Evolutionary conservation across 495 filamentous ascomycete genomes (phyloP).

Genomic region (Tirmania nivea): DNA sequence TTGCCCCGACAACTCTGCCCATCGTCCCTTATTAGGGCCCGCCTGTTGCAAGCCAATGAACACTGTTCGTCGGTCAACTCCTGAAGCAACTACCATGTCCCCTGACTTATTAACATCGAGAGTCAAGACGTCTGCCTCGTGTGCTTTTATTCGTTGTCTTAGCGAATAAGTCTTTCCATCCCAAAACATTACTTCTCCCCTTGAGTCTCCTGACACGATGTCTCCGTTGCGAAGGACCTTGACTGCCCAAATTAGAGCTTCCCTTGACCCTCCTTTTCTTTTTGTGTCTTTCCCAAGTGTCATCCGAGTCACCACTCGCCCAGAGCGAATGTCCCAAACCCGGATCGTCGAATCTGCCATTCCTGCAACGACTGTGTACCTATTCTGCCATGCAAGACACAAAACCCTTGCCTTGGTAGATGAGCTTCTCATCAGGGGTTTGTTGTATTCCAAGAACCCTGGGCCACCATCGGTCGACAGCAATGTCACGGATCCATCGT

Average conservation of each 20-base stretch:
- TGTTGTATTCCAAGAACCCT: constrained; percentile 13
- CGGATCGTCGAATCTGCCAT: constrained; percentile 84
- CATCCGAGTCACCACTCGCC: constrained; percentile 52
- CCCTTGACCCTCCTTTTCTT: constrained; percentile 39
- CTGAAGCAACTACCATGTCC: constrained; percentile 65
- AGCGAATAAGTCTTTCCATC: constrained; percentile 79
- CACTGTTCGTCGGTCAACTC: constrained; percentile 71
- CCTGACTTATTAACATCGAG: constrained; percentile 50
- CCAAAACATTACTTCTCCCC: constrained; percentile 80
- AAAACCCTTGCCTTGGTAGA: constrained; percentile 68
- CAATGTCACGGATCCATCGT: constrained; percentile 70
- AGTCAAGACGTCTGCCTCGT: constrained; percentile 77
- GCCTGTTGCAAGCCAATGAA: constrained; percentile 40
- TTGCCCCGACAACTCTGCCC: constrained; percentile 65
- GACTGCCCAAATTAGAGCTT: constrained; percentile 78
- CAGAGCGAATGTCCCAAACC: constrained; percentile 66
- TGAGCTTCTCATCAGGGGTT: constrained; percentile 39
- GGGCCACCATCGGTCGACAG: constrained; percentile 41
- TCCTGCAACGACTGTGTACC: constrained; percentile 62
- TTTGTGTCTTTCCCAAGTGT: constrained; percentile 53
- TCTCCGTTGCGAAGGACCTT: constrained; percentile 69
- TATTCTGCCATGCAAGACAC: constrained; percentile 71
- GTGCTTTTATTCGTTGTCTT: constrained; percentile 59
- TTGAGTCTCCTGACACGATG: constrained; percentile 85
- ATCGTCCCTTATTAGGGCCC: constrained; percentile 31